These are phyloP conservation scores for Lasiosphaeria hispida DNA, from an alignment of 495 filamentous ascomycete species.

Conservation along the genomic window DNA sequence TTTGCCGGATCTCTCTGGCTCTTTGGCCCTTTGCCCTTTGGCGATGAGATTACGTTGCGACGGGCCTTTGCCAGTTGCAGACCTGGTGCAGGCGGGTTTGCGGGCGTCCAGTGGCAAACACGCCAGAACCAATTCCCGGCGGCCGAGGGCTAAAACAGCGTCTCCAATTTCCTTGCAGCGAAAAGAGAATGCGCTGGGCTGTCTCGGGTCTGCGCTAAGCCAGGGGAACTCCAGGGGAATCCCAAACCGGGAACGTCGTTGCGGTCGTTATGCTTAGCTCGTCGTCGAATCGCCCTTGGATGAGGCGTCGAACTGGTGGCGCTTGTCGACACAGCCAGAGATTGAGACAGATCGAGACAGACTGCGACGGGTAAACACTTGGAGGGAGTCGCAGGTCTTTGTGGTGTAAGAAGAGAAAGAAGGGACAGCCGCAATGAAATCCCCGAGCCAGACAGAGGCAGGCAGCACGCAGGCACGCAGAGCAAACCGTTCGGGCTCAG, in stretches of 20 bases:
- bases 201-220: no score
- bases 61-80: background rate
- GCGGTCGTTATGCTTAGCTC: no score
- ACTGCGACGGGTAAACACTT: background rate
- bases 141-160: background rate
- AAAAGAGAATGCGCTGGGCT: background rate
- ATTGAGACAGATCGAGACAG: background rate
- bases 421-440: background rate
- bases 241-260: no score
- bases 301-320: background rate
- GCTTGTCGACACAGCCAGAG: background rate
- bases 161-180: constrained; percentile 1
- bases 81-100: background rate
- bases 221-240: no score
- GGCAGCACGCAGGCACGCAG: background rate
- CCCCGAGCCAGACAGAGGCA: background rate
- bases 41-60: constrained; percentile 15
- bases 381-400: background rate
- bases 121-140: background rate
- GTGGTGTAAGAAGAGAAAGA: background rate
- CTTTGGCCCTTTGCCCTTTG: background rate
- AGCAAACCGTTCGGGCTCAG: background rate
- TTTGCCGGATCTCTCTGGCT: constrained; percentile 1
- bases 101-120: constrained; percentile 5
- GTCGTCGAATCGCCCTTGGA: background rate